A percentile compares a stretch with the other conserved stretches of the same genome.
Evolutionary conservation across 306 rosid genomes (phyloP).

Genomic region (Begonia fuchsioides): DNA sequence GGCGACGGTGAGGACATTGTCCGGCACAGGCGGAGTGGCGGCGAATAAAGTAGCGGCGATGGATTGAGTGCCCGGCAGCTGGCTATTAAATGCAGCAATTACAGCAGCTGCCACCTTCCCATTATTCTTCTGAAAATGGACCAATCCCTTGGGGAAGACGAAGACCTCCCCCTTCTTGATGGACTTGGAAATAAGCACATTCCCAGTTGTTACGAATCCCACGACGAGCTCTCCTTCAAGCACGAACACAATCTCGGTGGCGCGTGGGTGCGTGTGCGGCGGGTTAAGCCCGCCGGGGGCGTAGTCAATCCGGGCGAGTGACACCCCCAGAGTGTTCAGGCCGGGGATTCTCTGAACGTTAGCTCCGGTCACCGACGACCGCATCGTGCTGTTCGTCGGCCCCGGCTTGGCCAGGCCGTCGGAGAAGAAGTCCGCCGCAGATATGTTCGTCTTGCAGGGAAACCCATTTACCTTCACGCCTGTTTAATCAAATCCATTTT

Average conservation of each 20-base stretch:
- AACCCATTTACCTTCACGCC: slow-evolving; percentile 61
- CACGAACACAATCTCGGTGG: slow-evolving; percentile 73
- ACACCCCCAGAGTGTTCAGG: slow-evolving; percentile 77
- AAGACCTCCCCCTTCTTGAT: slow-evolving; percentile 60
- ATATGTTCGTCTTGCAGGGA: slow-evolving; percentile 48
- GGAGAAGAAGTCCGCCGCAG: slow-evolving; percentile 54
- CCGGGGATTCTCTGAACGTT: slow-evolving; percentile 64
- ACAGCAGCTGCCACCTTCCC: slow-evolving; percentile 39
- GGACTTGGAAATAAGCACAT: slow-evolving; percentile 46
- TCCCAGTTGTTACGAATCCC: slow-evolving; percentile 60
- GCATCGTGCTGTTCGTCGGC: slow-evolving; percentile 53
- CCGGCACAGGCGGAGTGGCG: slow-evolving; percentile 51
- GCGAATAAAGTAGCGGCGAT: slow-evolving; percentile 46
- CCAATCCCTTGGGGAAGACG: slow-evolving; percentile 63
- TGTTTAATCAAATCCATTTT: slow-evolving; percentile 12
- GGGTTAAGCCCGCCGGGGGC: slow-evolving; percentile 85
- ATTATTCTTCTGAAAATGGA: slow-evolving; percentile 82
- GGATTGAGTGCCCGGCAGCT: slow-evolving; percentile 65
- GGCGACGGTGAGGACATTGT: slow-evolving; percentile 45
- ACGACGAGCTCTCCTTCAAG: slow-evolving; percentile 63
- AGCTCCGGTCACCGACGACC: slow-evolving; percentile 56
- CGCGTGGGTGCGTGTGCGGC: slow-evolving; percentile 91
- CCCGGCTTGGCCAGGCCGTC: slow-evolving; percentile 50
- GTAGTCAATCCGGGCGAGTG: slow-evolving; percentile 66
- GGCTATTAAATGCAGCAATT: slow-evolving; percentile 66